Evolutionary conservation across 176 grass and related monocot species (phyloP).

Genomic region (Metroxylon sagu): DNA sequence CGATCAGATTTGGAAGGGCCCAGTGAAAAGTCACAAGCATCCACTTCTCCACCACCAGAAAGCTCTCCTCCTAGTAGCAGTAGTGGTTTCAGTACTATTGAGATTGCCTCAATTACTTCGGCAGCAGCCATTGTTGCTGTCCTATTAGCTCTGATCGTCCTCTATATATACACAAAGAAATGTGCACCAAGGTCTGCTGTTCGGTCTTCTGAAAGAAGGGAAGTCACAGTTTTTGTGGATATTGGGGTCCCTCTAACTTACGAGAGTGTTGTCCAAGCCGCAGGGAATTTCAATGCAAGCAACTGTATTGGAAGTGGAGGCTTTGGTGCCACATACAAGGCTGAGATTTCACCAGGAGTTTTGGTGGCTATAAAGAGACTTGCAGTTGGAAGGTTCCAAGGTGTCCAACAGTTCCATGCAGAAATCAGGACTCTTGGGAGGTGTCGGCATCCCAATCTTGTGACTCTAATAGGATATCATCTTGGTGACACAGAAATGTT

Average conservation of each 20-base stretch:
- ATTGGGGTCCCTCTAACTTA: conserved; percentile 1
- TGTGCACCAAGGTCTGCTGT: conserved; percentile 2
- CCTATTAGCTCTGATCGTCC: background rate
- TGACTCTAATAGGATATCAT: conserved; percentile 16
- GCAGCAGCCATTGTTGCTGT: conserved; percentile 7
- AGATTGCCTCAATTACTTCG: conserved; percentile 10
- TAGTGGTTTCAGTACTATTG: conserved; percentile 1
- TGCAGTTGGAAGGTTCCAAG: conserved; percentile 9
- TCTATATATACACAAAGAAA: conserved; percentile 12
- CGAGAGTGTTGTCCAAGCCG: conserved; percentile 5
- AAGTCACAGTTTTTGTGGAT: conserved; percentile 11
- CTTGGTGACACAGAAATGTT: conserved; percentile 10
- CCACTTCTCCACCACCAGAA: background rate
- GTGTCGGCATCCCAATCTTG: conserved; percentile 10
- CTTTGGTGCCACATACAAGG: conserved; percentile 19
- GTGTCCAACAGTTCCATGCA: conserved; percentile 14
- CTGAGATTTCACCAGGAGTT: conserved; percentile 12
- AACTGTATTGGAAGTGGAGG: conserved; percentile 17
- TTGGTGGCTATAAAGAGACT: conserved; percentile 15
- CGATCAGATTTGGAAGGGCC: background rate
- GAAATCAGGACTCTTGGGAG: conserved; percentile 14
- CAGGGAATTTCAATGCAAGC: conserved; percentile 11
- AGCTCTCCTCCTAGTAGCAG: background rate
- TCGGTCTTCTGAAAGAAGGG: conserved; percentile 1
- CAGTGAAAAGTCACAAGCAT: background rate